A percentile compares a stretch with the other conserved stretches of the same genome.
Evolutionary conservation across 257 asterid species (phyloP).

Genomic region (Fraxinus americana): DNA sequence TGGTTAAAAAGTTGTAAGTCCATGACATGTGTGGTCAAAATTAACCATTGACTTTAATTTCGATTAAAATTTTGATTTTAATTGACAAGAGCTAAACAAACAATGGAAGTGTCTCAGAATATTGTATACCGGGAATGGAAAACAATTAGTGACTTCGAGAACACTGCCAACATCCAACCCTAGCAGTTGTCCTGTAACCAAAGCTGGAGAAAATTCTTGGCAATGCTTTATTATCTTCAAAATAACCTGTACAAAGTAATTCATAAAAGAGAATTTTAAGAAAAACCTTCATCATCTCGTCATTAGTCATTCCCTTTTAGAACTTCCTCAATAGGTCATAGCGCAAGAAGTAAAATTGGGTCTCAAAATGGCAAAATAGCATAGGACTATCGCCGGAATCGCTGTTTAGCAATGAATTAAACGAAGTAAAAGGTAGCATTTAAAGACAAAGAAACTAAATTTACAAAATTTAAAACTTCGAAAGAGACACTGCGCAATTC

Average conservation of each 20-base stretch:
- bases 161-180: constrained; percentile 98
- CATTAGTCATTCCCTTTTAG: background rate
- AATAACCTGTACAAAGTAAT: constrained; percentile 57
- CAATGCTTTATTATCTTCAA: constrained; percentile 95
- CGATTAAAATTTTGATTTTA: too few relatives aligned
- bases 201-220: constrained; percentile 91
- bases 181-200: constrained; percentile 94
- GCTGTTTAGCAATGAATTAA: background rate
- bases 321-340: background rate
- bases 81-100: background rate
- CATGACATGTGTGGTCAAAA: too few relatives aligned
- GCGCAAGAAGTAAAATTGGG: background rate
- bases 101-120: constrained; percentile 1
- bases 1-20: too few relatives aligned
- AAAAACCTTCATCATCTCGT: background rate
- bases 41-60: too few relatives aligned
- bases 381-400: background rate
- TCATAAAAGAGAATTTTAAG: background rate
- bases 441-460: background rate
- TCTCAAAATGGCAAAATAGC: background rate
- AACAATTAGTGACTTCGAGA: constrained; percentile 95
- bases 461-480: background rate
- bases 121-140: constrained; percentile 86
- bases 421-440: background rate
- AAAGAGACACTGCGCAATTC: background rate